phyloP scores from a whole-genome alignment of 495 filamentous ascomycete genomes.

The Niebla homalea region DNA sequence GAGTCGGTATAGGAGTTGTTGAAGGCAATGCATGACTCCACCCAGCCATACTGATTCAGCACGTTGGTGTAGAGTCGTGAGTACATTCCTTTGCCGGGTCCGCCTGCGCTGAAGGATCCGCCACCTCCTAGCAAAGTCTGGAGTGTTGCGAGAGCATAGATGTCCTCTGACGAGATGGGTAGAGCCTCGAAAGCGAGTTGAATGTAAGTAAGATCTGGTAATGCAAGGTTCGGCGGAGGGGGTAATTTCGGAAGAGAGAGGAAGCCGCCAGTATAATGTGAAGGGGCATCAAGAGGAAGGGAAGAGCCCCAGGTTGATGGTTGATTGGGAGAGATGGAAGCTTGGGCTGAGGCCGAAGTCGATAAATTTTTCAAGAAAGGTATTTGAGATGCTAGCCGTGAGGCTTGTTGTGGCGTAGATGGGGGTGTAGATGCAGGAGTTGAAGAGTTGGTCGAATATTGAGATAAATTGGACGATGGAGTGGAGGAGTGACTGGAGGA shows the following conservation, averaged over 20 bases:
- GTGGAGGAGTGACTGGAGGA: slow-evolving; percentile 8
- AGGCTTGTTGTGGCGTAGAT: slow-evolving; percentile 29
- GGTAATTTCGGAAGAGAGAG: slow-evolving; percentile 70
- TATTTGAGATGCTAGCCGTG: slow-evolving; percentile 65
- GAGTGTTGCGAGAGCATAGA: slow-evolving; percentile 92
- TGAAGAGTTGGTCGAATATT: slow-evolving; percentile 24
- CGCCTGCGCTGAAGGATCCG: slow-evolving; percentile 93
- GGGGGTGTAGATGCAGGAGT: slow-evolving; percentile 29
- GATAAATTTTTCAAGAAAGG: slow-evolving; percentile 91
- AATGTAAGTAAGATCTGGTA: slow-evolving; percentile 77
- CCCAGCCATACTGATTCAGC: slow-evolving; percentile 92
- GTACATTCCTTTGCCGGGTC: slow-evolving; percentile 98
- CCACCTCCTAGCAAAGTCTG: slow-evolving; percentile 93
- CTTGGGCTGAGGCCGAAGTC: slow-evolving; percentile 47
- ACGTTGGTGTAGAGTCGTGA: slow-evolving; percentile 94
- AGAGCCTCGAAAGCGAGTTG: slow-evolving; percentile 94
- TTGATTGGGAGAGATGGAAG: slow-evolving; percentile 39
- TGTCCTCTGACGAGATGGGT: slow-evolving; percentile 76
- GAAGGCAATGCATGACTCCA: slow-evolving; percentile 88
- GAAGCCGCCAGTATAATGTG: slow-evolving; percentile 91
- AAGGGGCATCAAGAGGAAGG: slow-evolving; percentile 46
- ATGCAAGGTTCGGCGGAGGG: slow-evolving; percentile 57
- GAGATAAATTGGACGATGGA: slow-evolving; percentile 25
- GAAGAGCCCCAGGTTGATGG: slow-evolving; percentile 31
- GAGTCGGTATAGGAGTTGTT: slow-evolving; percentile 95